Base-by-base conservation (phyloP, 75 land plant species). In the Selaginella moellendorffii region DNA sequence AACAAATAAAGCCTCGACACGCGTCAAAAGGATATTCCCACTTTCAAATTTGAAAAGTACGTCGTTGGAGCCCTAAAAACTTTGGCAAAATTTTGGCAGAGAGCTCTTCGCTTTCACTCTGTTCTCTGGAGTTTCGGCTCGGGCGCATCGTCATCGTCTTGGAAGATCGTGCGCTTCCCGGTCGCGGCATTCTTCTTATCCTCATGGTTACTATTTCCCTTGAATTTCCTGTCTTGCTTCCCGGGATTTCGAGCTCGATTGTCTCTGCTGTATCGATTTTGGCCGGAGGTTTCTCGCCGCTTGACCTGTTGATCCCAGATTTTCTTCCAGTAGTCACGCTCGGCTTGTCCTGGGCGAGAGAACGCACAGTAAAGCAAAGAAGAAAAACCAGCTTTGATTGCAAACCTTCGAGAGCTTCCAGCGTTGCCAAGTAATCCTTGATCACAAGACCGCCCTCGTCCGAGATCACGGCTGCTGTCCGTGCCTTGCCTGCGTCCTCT, bases 391-490 rank as follows among this genome's bases (percentile, higher is more conserved):
- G n/a, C n/a, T n/a, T n/a, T n/a, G n/a, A n/a, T n/a, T n/a, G n/a
- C n/a, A n/a, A 68, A 93, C 99, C 99, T 51, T 88, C 85, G 14
- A 95, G 78, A 29, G 88, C 83, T 65, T 89, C 97, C 30, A 95
- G 66, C 26, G 65, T 72, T 54, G 79, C 88, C 26, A 84, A 28
- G 56, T 70, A 74, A 24, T 80, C 74, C 64, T 82, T 86, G 36
- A 95, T 84, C 28, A 64, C 27, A 27, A 95, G 54, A 52, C 91
- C 91, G 27, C 97, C 97, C 54, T 74, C 81, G 24, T 82, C 83
- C 29, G 78, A 64, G 0, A 90, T 63, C 1, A 78, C 85, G 31
- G 97, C 96, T 62, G 82, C 85, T 36, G 88, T 81, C 31, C 88
- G 84, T 60, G 91, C 85, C 73, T 95, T 89, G 51, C 80, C 77